These are phyloP conservation scores for Haberlea rhodopensis DNA, from an alignment of 257 asterid genomes.

Conservation along the genomic window DNA sequence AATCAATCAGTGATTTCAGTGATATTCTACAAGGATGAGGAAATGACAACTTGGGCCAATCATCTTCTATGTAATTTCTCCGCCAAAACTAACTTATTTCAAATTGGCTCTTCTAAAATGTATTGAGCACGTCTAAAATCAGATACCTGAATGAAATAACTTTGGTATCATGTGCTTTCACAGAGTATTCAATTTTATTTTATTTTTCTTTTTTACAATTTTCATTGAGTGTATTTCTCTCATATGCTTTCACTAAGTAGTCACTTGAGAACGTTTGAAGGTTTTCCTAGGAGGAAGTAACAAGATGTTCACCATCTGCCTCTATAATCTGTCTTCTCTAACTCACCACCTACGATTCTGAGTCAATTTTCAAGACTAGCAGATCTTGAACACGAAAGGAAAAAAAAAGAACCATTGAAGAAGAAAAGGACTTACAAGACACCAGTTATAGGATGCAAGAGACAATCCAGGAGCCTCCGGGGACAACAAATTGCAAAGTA, in stretches of 20 bases:
- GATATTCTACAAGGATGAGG: conserved; percentile 16
- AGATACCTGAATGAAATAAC: neutral
- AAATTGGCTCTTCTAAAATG: neutral
- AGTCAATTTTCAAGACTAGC: neutral
- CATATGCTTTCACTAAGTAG: neutral
- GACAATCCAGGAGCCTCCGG: conserved; percentile 93
- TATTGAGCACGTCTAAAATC: neutral
- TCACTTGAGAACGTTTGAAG: neutral
- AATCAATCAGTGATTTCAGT: conserved; percentile 26
- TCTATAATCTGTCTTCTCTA: neutral
- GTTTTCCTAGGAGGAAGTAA: neutral
- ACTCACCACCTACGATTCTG: neutral
- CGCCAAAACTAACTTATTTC: conserved; percentile 5
- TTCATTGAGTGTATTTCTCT: neutral
- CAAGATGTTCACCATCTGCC: neutral
- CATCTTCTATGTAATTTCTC: neutral
- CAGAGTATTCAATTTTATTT: neutral
- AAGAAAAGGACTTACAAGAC: conserved; percentile 64
- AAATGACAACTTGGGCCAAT: conserved; percentile 7
- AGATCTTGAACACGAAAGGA: conserved; percentile 1
- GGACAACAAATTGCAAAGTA: conserved; percentile 84
- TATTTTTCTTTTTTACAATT: neutral
- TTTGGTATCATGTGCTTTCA: neutral
- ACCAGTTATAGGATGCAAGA: conserved; percentile 92
- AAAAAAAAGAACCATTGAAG: neutral